phyloP scores from a whole-genome alignment of 164 flowering plant species.

The Macadamia integrifolia region DNA sequence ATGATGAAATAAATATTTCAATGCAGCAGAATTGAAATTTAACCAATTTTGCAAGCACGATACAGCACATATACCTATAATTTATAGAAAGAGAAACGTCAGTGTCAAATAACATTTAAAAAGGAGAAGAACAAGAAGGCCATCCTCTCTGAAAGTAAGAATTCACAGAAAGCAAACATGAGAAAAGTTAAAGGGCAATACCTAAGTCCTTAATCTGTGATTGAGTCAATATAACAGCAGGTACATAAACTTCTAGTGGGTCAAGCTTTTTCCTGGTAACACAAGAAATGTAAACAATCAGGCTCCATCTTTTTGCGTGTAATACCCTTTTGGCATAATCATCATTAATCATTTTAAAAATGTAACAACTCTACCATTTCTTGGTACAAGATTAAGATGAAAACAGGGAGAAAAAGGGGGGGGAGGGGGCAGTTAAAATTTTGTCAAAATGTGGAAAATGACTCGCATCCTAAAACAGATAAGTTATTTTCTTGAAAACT shows the following conservation, averaged over 20 bases:
- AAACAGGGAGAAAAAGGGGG: too few species aligned
- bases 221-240: slow-evolving; percentile 70
- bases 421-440: too few species aligned
- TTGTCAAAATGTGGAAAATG: too few species aligned
- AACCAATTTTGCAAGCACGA: neutral
- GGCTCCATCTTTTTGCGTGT: too few species aligned
- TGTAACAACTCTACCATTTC: too few species aligned
- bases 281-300: neutral
- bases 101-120: neutral
- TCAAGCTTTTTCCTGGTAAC: slow-evolving; percentile 82
- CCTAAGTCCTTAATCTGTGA: slow-evolving; percentile 80
- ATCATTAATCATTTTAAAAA: too few species aligned
- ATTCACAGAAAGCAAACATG: neutral
- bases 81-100: neutral
- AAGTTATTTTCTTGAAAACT: too few species aligned
- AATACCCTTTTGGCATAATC: too few species aligned
- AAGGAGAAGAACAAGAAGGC: neutral
- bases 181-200: slow-evolving; percentile 13
- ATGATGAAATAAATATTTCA: too few species aligned
- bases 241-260: slow-evolving; percentile 81
- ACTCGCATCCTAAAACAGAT: too few species aligned
- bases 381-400: too few species aligned
- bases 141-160: neutral
- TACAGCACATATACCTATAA: neutral
- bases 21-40: too few species aligned